These are phyloP conservation scores for Adansonia gregorii DNA, from an alignment of 441 rosid species.

Conservation along the genomic window DNA sequence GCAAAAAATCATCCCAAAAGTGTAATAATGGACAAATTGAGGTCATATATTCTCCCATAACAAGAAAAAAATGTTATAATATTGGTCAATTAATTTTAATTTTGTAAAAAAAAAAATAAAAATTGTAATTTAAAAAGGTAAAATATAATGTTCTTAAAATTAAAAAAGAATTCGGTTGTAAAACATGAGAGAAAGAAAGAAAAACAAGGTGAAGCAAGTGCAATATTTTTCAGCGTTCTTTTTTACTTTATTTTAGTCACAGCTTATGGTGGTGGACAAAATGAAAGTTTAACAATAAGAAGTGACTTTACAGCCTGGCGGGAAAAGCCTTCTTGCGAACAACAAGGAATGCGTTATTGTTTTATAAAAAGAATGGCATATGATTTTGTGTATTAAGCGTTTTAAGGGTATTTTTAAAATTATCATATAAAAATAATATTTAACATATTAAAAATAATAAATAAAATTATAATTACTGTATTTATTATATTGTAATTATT, in stretches of 20 bases:
- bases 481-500: no score
- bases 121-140: background rate
- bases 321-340: background rate
- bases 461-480: no score
- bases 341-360: no score
- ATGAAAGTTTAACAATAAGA: background rate
- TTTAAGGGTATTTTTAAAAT: no score
- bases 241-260: background rate
- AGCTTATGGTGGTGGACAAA: slow-evolving; percentile 14
- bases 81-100: background rate
- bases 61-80: background rate
- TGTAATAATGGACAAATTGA: background rate
- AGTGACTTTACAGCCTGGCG: slow-evolving; percentile 22
- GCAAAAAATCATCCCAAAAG: background rate
- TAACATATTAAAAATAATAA: no score
- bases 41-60: background rate
- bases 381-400: no score
- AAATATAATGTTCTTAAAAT: background rate
- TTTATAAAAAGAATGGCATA: no score
- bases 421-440: no score
- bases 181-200: background rate
- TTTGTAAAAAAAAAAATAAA: background rate
- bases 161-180: background rate
- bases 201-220: background rate
- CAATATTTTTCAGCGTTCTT: background rate